These are phyloP conservation scores for Metroxylon sagu DNA, from an alignment of 176 grass and related monocot species.

Conservation along the genomic window DNA sequence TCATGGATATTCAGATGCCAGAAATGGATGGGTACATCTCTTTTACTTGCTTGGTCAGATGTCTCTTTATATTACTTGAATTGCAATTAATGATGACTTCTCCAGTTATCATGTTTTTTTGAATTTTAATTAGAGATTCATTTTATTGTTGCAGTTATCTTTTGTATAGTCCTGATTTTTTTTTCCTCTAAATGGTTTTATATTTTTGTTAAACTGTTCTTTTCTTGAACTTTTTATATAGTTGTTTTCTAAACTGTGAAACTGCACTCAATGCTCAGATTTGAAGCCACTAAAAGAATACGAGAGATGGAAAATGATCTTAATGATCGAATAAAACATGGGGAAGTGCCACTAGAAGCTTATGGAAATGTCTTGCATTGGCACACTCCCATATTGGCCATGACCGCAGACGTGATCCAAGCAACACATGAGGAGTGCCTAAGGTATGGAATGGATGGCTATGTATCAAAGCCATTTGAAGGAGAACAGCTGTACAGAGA, in stretches of 20 bases:
- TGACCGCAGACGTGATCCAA: conserved; percentile 99
- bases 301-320: conserved; percentile 69
- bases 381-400: conserved; percentile 90
- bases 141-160: too few species aligned
- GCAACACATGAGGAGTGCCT: conserved; percentile 91
- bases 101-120: too few species aligned
- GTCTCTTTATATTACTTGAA: too few species aligned
- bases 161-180: neutral
- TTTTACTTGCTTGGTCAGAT: neutral
- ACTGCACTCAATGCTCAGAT: conserved; percentile 36
- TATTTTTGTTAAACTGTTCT: neutral
- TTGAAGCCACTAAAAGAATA: conserved; percentile 86
- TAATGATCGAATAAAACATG: conserved; percentile 55
- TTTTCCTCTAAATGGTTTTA: conserved; percentile 16
- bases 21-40: conserved; percentile 89
- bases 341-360: conserved; percentile 39
- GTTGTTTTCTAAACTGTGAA: neutral
- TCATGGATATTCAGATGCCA: conserved; percentile 99
- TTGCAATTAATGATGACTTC: too few species aligned
- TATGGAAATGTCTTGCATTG: conserved; percentile 35
- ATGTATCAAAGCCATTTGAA: conserved; percentile 98
- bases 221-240: neutral
- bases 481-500: conserved; percentile 96
- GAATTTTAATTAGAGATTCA: too few species aligned
- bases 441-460: conserved; percentile 83